Percentiles rank a stretch among this genome's conserved stretches.
Evolutionary conservation across 192 early-diverging fungal genomes (phyloP).

Genomic region (Obelidium mucronatum): DNA sequence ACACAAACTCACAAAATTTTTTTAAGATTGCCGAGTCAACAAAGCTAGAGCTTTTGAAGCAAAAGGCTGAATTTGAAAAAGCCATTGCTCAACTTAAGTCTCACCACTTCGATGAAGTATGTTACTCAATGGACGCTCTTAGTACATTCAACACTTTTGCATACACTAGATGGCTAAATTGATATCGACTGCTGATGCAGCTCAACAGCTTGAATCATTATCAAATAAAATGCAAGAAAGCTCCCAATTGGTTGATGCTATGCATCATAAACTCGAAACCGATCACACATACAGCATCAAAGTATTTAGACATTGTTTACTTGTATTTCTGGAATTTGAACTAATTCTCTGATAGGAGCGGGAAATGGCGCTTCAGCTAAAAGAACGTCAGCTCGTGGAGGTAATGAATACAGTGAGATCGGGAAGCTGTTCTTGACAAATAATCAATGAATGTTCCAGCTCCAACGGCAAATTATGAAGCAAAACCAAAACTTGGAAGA

Average conservation of each 20-base stretch:
- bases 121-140: neutral
- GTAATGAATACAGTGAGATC: neutral
- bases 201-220: slow-evolving; percentile 28
- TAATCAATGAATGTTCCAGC: neutral
- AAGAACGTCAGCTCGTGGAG: slow-evolving; percentile 34
- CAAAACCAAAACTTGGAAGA: slow-evolving; percentile 25
- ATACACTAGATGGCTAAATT: slow-evolving; percentile 24
- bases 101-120: slow-evolving; percentile 31
- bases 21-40: slow-evolving; percentile 8
- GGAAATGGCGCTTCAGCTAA: slow-evolving; percentile 23
- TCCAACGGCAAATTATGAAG: slow-evolving; percentile 26
- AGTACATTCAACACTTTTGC: neutral
- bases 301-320: neutral
- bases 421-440: neutral
- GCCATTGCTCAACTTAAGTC: slow-evolving; percentile 19
- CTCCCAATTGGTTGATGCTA: slow-evolving; percentile 21
- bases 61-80: slow-evolving; percentile 14
- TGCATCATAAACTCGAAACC: slow-evolving; percentile 34
- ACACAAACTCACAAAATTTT: too few relatives aligned
- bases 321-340: neutral
- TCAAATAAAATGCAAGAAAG: slow-evolving; percentile 31
- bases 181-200: slow-evolving; percentile 34
- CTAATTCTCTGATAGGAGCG: slow-evolving; percentile 15
- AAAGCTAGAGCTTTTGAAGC: slow-evolving; percentile 15
- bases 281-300: slow-evolving; percentile 34